A percentile compares a stretch with the other conserved stretches of the same genome.
Conservation (phyloP, 768 basidiomycete species). For the Gautieria morchelliformis region DNA sequence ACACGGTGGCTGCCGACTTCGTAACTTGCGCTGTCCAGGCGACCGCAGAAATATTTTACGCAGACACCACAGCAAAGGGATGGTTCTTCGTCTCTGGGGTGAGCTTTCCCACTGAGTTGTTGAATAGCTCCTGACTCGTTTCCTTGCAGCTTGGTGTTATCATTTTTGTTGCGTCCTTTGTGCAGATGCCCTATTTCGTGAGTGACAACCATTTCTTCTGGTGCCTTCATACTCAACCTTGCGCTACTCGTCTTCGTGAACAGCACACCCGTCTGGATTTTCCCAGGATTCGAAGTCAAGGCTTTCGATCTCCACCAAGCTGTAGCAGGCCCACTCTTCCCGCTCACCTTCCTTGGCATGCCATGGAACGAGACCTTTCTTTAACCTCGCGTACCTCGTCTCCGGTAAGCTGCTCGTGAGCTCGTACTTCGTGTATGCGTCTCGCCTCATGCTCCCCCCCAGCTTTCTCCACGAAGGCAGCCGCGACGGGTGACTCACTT, state of each 20-base stretch:
- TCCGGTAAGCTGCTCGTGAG: neutral
- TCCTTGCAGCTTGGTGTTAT: neutral
- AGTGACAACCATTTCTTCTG: neutral
- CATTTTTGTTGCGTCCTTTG: slow-evolving; percentile 2
- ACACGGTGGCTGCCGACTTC: slow-evolving; percentile 1
- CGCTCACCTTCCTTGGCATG: slow-evolving; percentile 3
- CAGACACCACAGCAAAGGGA: neutral
- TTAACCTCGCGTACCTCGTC: neutral
- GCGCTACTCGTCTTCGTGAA: slow-evolving; percentile 4
- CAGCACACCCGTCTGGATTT: neutral
- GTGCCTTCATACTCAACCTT: neutral
- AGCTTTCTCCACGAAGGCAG: slow-evolving; percentile 25
- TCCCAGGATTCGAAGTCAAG: neutral
- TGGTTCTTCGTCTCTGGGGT: slow-evolving; percentile 9
- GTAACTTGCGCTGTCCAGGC: neutral
- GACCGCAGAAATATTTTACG: slow-evolving; percentile 2
- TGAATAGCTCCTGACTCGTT: neutral
- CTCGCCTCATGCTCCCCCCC: slow-evolving; percentile 21
- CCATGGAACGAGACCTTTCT: slow-evolving; percentile 7
- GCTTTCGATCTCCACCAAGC: neutral
- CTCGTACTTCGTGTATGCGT: neutral
- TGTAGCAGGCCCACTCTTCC: neutral
- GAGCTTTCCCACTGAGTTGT: neutral
- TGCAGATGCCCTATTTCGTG: slow-evolving; percentile 8
- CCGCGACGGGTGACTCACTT: slow-evolving; percentile 20